These are phyloP conservation scores for Leccinum glutinopallens DNA, from an alignment of 1,284 basidiomycete genomes.

Conservation along the genomic window DNA sequence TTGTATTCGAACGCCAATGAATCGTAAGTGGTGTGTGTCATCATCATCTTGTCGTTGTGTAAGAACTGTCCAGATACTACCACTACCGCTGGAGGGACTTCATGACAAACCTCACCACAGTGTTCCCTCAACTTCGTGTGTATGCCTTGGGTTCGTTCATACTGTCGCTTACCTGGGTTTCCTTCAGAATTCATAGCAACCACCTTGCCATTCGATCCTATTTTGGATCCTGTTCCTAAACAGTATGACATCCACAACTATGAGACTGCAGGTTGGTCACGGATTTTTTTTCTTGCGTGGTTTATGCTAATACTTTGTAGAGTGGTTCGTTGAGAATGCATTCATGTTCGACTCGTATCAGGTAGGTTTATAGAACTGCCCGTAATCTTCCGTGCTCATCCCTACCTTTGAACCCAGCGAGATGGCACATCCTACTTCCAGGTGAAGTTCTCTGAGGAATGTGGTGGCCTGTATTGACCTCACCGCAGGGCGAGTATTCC, in stretches of 20 bases:
- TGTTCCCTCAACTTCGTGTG: conserved; percentile 65
- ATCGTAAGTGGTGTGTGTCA: conserved; percentile 23
- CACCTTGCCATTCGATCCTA: conserved; percentile 46
- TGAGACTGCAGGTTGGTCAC: conserved; percentile 47
- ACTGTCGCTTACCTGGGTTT: not conserved
- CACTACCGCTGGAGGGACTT: conserved; percentile 58
- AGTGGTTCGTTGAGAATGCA: conserved; percentile 62
- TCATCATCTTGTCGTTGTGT: not conserved
- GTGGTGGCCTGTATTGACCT: not conserved
- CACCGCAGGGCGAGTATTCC: conserved; percentile 63
- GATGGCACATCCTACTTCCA: conserved; percentile 58
- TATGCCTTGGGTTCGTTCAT: conserved; percentile 10
- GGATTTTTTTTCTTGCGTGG: not conserved
- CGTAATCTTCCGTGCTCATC: not conserved
- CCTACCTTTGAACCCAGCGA: conserved; percentile 35
- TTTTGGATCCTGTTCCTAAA: conserved; percentile 53
- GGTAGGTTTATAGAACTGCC: conserved; percentile 41
- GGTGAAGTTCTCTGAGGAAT: conserved; percentile 7
- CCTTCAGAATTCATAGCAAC: conserved; percentile 64
- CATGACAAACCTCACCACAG: conserved; percentile 50
- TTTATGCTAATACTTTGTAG: conserved; percentile 14
- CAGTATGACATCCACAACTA: conserved; percentile 71
- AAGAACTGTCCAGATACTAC: conserved; percentile 51
- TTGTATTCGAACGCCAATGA: conserved; percentile 39
- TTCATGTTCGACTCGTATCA: conserved; percentile 61